Conservation (phyloP, 805 yeast species). For the Yarrowia bubula region DNA sequence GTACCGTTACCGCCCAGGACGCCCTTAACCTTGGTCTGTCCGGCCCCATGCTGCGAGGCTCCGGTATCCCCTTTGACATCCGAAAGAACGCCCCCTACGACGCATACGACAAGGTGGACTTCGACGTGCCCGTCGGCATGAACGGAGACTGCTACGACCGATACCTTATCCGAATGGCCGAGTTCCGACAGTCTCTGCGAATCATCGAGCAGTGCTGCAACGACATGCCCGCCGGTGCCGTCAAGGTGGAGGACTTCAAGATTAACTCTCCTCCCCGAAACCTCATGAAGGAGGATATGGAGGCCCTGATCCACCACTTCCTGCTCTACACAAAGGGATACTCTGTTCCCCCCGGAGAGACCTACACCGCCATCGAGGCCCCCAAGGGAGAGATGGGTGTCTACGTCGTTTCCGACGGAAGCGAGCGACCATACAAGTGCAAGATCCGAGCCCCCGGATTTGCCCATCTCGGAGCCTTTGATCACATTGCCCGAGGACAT, state of each 20-base stretch:
- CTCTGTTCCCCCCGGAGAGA: conserved; percentile 86
- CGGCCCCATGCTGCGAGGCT: conserved; percentile 89
- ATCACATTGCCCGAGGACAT: conserved; percentile 81
- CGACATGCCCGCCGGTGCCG: conserved; percentile 90
- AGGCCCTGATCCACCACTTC: conserved; percentile 86
- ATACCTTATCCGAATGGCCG: conserved; percentile 84
- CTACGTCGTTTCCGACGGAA: conserved; percentile 81
- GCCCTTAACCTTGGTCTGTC: conserved; percentile 76
- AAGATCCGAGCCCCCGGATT: conserved; percentile 94
- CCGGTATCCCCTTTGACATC: conserved; percentile 83
- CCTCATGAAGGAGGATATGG: conserved; percentile 89
- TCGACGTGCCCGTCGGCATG: conserved; percentile 80
- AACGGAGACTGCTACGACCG: conserved; percentile 93
- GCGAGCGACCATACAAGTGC: conserved; percentile 88
- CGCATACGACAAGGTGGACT: conserved; percentile 82
- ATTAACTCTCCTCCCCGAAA: conserved; percentile 78
- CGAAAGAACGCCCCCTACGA: conserved; percentile 87
- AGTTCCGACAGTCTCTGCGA: conserved; percentile 85
- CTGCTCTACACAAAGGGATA: conserved; percentile 83
- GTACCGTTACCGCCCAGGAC: conserved; percentile 80
- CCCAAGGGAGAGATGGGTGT: conserved; percentile 97
- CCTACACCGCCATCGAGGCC: conserved; percentile 88
- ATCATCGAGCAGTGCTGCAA: conserved; percentile 87
- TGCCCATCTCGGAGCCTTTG: conserved; percentile 86
- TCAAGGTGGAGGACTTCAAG: conserved; percentile 86